Evolutionary conservation across 2,329 filamentous ascomycete genomes (phyloP).

Genomic region (Alternaria brassicicola): DNA sequence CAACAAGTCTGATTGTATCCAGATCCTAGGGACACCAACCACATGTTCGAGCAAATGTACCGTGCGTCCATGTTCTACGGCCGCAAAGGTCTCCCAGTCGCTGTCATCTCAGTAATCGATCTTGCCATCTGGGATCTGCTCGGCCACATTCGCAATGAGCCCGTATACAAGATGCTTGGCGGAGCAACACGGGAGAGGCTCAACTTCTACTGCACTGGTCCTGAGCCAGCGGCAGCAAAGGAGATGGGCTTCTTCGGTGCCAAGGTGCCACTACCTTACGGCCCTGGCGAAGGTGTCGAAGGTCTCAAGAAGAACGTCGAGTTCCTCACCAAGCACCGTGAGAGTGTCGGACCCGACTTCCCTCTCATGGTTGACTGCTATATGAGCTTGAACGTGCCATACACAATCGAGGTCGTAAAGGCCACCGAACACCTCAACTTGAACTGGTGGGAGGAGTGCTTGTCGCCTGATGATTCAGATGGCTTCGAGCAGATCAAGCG

Average conservation of each 20-base stretch:
- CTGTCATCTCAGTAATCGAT: constrained; percentile 93
- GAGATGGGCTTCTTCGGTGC: constrained; percentile 88
- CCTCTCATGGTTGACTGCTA: constrained; percentile 96
- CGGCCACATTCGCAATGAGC: constrained; percentile 89
- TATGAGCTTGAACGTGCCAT: constrained; percentile 91
- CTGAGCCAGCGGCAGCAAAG: constrained; percentile 79
- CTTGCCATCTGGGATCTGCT: constrained; percentile 91
- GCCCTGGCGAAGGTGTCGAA: constrained; percentile 81
- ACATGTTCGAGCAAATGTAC: constrained; percentile 97
- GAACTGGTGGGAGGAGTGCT: constrained; percentile 97
- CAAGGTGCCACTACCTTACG: constrained; percentile 89
- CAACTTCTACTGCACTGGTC: constrained; percentile 94
- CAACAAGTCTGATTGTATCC: neutral
- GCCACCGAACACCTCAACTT: constrained; percentile 83
- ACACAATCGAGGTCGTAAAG: constrained; percentile 90
- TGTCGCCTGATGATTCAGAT: constrained; percentile 89
- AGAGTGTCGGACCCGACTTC: constrained; percentile 85
- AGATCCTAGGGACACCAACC: constrained; percentile 90
- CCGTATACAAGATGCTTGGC: constrained; percentile 92
- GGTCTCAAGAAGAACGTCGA: constrained; percentile 89
- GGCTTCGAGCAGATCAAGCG: constrained; percentile 89
- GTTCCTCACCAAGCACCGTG: constrained; percentile 83
- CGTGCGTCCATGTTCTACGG: constrained; percentile 95
- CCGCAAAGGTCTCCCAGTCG: constrained; percentile 86
- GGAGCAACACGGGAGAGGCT: constrained; percentile 84